Percentiles rank a stretch among this genome's conserved stretches.
Conservation (phyloP, 768 basidiomycete genomes). For the Candolleomyces eurysporus region DNA sequence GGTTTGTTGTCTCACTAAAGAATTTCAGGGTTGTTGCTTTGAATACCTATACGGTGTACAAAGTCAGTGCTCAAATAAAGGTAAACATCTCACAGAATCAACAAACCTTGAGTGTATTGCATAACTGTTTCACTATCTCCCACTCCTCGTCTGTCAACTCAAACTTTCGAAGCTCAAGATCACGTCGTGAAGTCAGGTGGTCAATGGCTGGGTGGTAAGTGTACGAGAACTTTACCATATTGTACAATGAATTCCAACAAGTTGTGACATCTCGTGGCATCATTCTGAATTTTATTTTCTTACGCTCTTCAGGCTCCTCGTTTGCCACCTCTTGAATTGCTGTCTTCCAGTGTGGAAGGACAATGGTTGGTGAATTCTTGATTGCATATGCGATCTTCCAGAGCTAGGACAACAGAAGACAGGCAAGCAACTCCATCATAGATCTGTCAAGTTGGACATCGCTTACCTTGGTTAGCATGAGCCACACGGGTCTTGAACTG, state of each 20-base stretch:
- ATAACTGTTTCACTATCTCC: no score
- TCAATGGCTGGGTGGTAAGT: no score
- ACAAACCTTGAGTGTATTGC: no score
- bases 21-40: no score
- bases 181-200: no score
- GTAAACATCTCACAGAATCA: no score
- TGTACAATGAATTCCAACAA: slow-evolving; percentile 35
- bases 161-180: no score
- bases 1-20: no score
- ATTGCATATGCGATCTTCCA: slow-evolving; percentile 12
- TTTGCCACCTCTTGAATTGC: slow-evolving; percentile 10
- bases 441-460: neutral
- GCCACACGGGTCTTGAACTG: neutral
- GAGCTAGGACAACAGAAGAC: slow-evolving; percentile 8
- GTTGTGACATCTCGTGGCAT: slow-evolving; percentile 34
- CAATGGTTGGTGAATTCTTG: slow-evolving; percentile 26
- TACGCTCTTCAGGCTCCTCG: neutral
- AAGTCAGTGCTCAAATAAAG: no score
- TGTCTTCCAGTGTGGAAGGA: slow-evolving; percentile 26
- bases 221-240: slow-evolving; percentile 31
- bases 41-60: no score
- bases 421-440: neutral
- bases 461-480: neutral
- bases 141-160: no score
- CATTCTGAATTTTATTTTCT: neutral